Base-by-base conservation (phyloP, 2,329 filamentous ascomycete genomes). In the Claviceps capensis region DNA sequence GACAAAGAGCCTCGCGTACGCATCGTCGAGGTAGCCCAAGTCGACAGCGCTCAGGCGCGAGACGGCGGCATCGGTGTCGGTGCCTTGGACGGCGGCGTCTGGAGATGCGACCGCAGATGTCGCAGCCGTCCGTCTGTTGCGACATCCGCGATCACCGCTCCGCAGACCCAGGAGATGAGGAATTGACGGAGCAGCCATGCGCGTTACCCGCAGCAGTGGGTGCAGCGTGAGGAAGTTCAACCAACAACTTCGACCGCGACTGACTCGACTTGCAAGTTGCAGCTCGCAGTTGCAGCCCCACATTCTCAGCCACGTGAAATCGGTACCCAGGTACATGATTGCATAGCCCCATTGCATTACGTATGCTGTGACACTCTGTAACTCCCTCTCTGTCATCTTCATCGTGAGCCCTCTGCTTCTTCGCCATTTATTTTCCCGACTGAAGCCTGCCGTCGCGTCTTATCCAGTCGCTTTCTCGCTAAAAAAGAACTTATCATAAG, bases 21-120 rank as follows among this genome's bases (percentile, higher is more conserved):
- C 78, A 63, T 98, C 93, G 2, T 86, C 70, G 1, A 98, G 73
- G 65, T 97, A 97, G 36, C 88, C 89, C 49, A 88, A 65, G 52
- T 85, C 79, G 16, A 97, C 88, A 13, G 91, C 91, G 65, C 90
- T 97, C 67, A 95, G 72, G 38, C 93, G 81, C 34, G 89, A 95
- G 43, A 88, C 81, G 54, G 88, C 88, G 26, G 93, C 93, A 71
- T 98, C 93, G 55, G 83, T 83, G 68, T 98, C 93, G 3, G 93
- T 98, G 56, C 83, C 82, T 67, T 95, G 91, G 53, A 98, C 83
- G 42, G 85, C 78, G 54, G 76, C 73, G 67, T 97, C 90, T 59
- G 83, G 82, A 47, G 69, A 69, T 43, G 63, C 58, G n/a, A 63
- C 58, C 22, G 60, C 52, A 50, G 56, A 59, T 57, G 59, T 60